Evolutionary conservation across 257 asterid species (phyloP), one percentile per base, ranked within the genome.

Genomic region (Solanum chmielewskii): DNA sequence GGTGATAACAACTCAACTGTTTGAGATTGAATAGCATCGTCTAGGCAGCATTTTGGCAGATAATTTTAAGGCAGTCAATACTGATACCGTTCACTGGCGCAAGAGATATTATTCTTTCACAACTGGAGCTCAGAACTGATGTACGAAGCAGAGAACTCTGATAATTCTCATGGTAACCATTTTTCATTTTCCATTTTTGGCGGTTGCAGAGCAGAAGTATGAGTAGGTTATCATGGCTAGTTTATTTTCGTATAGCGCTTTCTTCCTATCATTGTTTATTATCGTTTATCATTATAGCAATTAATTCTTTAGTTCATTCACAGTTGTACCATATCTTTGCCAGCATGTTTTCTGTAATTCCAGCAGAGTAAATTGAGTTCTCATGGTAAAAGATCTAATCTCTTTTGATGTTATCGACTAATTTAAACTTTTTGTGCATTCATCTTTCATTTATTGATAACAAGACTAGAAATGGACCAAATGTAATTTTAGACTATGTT

Each of bases 1-100:
- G 92, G 90, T 9, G 92, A 73, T 60, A 91, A 84, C 49, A 85
- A 86, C 85, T 60, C 87, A 75, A 84, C 88, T 2, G 7, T 42
- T 29, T 66, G 88, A 35, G 82, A 85, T 81, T 71, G 29, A n/a
- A 81, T 81, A 76, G 76, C 31, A 31, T 39, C 9, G 21, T 37
- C 75, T 68, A 47, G 44, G 29, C 18, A 11, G 77, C n/a, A 37
- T 45, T 39, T 86, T 80, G 27, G 73, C 16, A 78, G 78, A 83
- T 77, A 83, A 11, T 20, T 13, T 47, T 78, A 60, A 74, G 33
- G 85, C 85, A 80, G 68, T 71, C 6, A 81, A 62, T 42, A 75
- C 47, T 62, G 85, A 80, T 10, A 47, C 47, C 7, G 68, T 47
- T 47, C 85, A 47, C 62, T 18, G 85, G 77, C 8, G 14, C 44